Evolutionary conservation across 495 filamentous ascomycete species (phyloP), one percentile per base, ranked within the genome.

Genomic region (Penicillium waksmanii): DNA sequence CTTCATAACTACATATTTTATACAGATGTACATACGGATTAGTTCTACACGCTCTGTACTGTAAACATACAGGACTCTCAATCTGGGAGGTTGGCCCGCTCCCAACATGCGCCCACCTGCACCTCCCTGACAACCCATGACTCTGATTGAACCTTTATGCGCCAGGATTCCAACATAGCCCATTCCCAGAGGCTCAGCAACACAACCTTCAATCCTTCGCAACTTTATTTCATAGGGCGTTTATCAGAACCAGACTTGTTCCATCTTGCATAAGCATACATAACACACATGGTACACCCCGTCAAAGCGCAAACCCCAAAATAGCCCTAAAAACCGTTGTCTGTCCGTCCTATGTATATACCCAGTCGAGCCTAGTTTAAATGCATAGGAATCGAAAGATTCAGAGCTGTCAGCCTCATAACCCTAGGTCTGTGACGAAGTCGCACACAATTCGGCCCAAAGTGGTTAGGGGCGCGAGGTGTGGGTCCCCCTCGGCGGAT

Each of bases 341-440:
- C 34, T 36, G 34, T 38, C 36, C 11, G 36, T 2, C 36, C 12
- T 3, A 31, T 31, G 6, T 38, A 19, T 17, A 12, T 46, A 46
- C 42, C 42, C 42, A 46, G 15, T 19, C 42, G 2, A 46, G 18
- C n/a, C 42, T 46, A 46, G 42, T 13, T 46, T 13, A 38, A 38
- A 38, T 13, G 36, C 15, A 38, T 2, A 38, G 36, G 10, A 38
- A 18, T 48, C n/a, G 48, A 46, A 23, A 23, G 54, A 15, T 51
- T 55, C 36, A 55, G 34, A 42, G 34, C 57, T 27, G 33, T 60
- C 43, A 60, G 57, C 52, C 57, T 55, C 52, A 60, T 49, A 23
- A 34, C 40, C 46, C 23, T 23, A 23, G 23, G 23, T 3, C 31
- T 48, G 46, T 19, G 19, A 19, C 40, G 13, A 51, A 19, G n/a